Conservation (phyloP, 306 rosid genomes). For the Lathyrus aphaca region DNA sequence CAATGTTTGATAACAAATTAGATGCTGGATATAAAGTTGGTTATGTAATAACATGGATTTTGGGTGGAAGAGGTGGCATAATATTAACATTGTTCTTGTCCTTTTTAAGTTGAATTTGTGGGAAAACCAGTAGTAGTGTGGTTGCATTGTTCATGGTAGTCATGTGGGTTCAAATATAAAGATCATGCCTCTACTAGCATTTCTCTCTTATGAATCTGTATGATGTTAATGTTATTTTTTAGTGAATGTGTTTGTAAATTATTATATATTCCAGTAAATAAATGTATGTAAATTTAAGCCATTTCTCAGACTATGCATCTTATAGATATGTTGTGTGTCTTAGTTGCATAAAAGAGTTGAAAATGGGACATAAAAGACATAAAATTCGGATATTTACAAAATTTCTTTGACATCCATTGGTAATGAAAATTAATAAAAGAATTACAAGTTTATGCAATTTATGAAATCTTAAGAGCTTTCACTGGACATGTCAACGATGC, state of each 20-base stretch:
- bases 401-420: not conserved
- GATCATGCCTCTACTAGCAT: constrained; percentile 1
- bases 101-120: constrained; percentile 88
- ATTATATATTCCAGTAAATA: constrained; percentile 24
- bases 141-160: constrained; percentile 80
- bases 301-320: constrained; percentile 18
- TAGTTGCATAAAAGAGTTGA: not conserved
- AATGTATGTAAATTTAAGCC: constrained; percentile 34
- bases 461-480: constrained; percentile 34
- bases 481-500: no score
- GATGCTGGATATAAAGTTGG: constrained; percentile 78
- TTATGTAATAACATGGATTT: constrained; percentile 73
- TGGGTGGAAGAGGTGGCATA: constrained; percentile 84
- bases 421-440: no score
- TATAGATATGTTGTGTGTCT: not conserved
- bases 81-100: constrained; percentile 76
- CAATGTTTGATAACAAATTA: constrained; percentile 69
- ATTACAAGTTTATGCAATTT: no score
- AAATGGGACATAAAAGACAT: not conserved
- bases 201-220: constrained; percentile 29
- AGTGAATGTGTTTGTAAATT: constrained; percentile 41
- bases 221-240: constrained; percentile 23
- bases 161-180: constrained; percentile 66
- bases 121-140: constrained; percentile 84
- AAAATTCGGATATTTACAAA: constrained; percentile 31